Evolutionary conservation across 352 stramenopile species (phyloP), one percentile per base, ranked within the genome.

Genomic region (Pythium sukuiense): DNA sequence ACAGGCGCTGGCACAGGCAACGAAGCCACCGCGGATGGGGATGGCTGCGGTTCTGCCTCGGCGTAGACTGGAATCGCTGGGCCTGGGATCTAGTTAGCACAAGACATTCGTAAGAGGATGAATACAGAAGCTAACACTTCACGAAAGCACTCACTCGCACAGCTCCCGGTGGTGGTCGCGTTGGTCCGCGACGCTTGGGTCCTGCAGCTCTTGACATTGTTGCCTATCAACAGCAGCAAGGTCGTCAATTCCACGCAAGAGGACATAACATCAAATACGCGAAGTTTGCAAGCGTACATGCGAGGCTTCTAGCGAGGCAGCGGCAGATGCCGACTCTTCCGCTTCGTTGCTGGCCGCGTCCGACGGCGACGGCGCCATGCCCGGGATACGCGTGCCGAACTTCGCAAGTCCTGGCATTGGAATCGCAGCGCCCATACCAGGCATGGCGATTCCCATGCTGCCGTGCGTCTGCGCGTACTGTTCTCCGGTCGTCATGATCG

Each of bases 401-500:
- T 92, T 92, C 12, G 84, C 79, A 13, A 95, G 66, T 9, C 87
- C 87, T 16, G 87, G 85, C 87, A 95, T 95, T 0, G 87, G 87
- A 63, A 95, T 87, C 7, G 83, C 87, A 4, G 83, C 84, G 0
- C 84, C 85, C 82, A 95, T 91, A 11, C 85, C 87, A 2, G 87
- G 87, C 81, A 95, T 91, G 3, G 82, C 71, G 9, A 93, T 79
- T 13, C 85, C 85, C 76, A 88, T 89, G 35, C 76, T 73, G 53
- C 89, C 80, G 55, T 88, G 76, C 24, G 64, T 80, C 48, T 92
- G 74, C 67, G 72, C 83, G 64, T 94, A 95, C 63, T 91, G 79
- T 55, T 95, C 87, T 13, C 87, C 87, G 6, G 87, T 95, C 45
- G 75, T 89, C 82, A 95, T 92, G 48, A 93, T 93, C 39, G 83